Conservation (phyloP, 1,284 basidiomycete species). For the Takashimella koratensis region DNA sequence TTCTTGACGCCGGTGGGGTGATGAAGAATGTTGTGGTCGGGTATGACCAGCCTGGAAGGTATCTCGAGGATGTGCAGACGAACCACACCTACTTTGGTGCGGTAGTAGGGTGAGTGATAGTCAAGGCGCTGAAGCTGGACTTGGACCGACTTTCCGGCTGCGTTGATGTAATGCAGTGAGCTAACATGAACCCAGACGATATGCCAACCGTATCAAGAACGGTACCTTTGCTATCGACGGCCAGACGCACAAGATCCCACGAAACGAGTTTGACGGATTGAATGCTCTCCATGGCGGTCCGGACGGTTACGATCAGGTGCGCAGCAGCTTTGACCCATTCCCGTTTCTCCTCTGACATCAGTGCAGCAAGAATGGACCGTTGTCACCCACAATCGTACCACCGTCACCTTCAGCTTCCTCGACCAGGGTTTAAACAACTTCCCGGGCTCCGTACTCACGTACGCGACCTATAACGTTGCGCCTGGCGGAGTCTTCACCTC, state of each 20-base stretch:
- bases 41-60: too few relatives aligned
- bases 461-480: constrained; percentile 25
- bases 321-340: constrained; percentile 11
- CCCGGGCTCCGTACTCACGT: constrained; percentile 29
- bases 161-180: constrained; percentile 23
- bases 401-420: constrained; percentile 14
- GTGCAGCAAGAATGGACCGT: constrained; percentile 20
- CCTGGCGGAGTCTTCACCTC: constrained; percentile 10
- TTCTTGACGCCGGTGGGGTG: constrained; percentile 20
- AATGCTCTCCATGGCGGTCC: constrained; percentile 29
- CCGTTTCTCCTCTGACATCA: neutral
- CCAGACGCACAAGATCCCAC: constrained; percentile 14
- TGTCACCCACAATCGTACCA: constrained; percentile 1
- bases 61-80: constrained; percentile 15
- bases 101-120: constrained; percentile 28
- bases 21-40: constrained; percentile 33
- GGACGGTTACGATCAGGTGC: constrained; percentile 22
- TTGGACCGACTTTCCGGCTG: neutral
- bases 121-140: neutral
- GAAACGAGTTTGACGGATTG: constrained; percentile 29
- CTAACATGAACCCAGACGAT: constrained; percentile 16
- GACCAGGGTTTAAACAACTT: constrained; percentile 28
- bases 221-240: constrained; percentile 27
- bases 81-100: constrained; percentile 28
- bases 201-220: constrained; percentile 35